phyloP scores from a whole-genome alignment of 352 stramenopile genomes.

The Peronospora destructor region DNA sequence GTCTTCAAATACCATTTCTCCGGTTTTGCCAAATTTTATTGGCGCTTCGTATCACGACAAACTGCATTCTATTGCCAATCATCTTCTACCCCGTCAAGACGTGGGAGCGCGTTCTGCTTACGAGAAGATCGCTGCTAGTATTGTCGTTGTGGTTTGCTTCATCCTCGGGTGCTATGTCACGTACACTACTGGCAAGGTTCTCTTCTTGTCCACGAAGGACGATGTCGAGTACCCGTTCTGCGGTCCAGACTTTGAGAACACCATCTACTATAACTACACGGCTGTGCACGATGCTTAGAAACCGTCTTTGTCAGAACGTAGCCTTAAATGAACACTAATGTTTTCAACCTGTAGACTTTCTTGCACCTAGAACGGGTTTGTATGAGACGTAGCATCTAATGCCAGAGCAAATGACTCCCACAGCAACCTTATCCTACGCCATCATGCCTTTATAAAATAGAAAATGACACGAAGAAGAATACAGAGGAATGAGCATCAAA shows the following conservation, averaged over 20 bases:
- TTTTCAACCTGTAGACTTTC: too few species aligned
- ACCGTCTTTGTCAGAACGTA: too few species aligned
- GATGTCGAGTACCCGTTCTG: conserved; percentile 47
- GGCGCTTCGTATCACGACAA: conserved; percentile 47
- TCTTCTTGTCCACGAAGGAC: conserved; percentile 29
- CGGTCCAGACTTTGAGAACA: conserved; percentile 36
- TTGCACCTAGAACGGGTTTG: conserved; percentile 14
- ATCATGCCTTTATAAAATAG: too few species aligned
- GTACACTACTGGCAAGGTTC: conserved; percentile 38
- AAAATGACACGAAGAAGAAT: too few species aligned
- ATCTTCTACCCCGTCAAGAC: conserved; percentile 60
- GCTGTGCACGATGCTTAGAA: background rate
- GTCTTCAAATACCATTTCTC: conserved; percentile 48
- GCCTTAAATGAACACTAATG: too few species aligned
- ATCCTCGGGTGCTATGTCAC: conserved; percentile 26
- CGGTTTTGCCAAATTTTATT: conserved; percentile 55
- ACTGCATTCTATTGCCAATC: conserved; percentile 56
- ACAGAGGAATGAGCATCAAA: conserved; percentile 35
- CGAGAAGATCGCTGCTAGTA: conserved; percentile 20
- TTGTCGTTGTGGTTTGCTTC: conserved; percentile 24
- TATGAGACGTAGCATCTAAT: conserved; percentile 36
- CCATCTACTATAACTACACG: conserved; percentile 47
- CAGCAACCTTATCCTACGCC: conserved; percentile 31
- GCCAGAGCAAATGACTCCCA: conserved; percentile 22
- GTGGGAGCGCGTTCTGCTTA: conserved; percentile 31